phyloP scores from a whole-genome alignment of 805 yeast genomes.

The Lipomyces orientalis region DNA sequence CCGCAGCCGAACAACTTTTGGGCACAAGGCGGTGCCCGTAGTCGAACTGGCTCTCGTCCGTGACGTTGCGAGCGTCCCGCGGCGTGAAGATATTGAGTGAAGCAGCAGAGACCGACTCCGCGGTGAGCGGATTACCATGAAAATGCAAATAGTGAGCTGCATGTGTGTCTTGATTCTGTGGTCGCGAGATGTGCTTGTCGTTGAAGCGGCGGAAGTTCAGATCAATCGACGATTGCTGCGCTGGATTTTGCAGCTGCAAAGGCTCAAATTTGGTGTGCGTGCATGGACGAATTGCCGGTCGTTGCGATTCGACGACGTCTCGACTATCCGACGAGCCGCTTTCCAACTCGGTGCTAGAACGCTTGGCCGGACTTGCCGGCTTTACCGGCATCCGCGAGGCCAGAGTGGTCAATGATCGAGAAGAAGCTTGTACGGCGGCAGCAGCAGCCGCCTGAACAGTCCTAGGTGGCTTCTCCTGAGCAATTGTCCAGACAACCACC shows the following conservation, averaged over 20 bases:
- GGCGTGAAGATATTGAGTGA: slow-evolving; percentile 7
- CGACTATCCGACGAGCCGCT: background rate
- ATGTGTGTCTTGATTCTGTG: background rate
- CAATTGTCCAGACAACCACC: slow-evolving; percentile 20
- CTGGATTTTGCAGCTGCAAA: background rate
- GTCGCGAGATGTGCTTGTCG: background rate
- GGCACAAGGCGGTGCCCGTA: slow-evolving; percentile 2
- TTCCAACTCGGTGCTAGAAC: slow-evolving; percentile 3
- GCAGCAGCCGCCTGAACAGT: slow-evolving; percentile 16
- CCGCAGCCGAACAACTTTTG: background rate
- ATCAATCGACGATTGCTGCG: background rate
- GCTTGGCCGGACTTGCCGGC: slow-evolving; percentile 12
- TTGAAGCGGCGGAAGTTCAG: background rate
- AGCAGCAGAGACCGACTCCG: background rate
- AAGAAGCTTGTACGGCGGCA: slow-evolving; percentile 22
- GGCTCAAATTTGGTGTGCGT: background rate
- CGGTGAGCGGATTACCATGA: background rate
- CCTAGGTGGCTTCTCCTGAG: slow-evolving; percentile 4
- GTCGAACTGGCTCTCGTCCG: slow-evolving; percentile 2
- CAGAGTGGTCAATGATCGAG: slow-evolving; percentile 10
- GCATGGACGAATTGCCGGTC: background rate
- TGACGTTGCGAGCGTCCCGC: slow-evolving; percentile 1
- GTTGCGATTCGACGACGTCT: background rate
- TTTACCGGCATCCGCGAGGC: slow-evolving; percentile 13
- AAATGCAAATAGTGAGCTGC: slow-evolving; percentile 5